Base-by-base conservation (phyloP, 352 stramenopile species). In the Globisporangium ultimum region DNA sequence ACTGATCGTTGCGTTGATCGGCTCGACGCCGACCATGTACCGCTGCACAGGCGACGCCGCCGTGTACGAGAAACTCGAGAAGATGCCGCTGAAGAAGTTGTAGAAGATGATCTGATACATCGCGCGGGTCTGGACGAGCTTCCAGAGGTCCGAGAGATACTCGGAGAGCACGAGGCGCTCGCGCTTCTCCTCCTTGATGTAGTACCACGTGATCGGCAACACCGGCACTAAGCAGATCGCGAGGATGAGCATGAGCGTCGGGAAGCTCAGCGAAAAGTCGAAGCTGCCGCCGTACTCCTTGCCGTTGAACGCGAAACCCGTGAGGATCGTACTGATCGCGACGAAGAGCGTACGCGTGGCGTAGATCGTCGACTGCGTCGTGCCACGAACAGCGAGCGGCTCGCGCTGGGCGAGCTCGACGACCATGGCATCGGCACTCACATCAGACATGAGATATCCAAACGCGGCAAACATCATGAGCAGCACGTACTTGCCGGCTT, bases 381-480 rank as follows among this genome's bases (percentile, higher is more conserved):
- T 46, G 13, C 68, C 68, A n/a, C 64, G 65, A 17, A 38, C 20
- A n/a, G 22, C 61, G 5, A 48, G 15, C 1, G 64, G 55, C 49
- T 75, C 65, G 48, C 53, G 48, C 17, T 74, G 64, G 11, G 63
- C 59, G 28, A 68, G 45, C 20, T 70, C 48, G 18, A 74, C 64
- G 10, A 64, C 48, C 46, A 73, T 56, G 28, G 66, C 70, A 64
- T 85, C 74, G 38, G 66, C 53, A 22, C 72, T 70, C 1, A 79
- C 67, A 48, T 80, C 72, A 10, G 74, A 66, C 55, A 71, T 70
- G 18, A 84, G 61, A 53, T 83, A 84, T 15, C 74, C 74, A 38
- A 80, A 36, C 12, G 73, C 69, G 20, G 80, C 34, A 36, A 36
- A 36, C 28, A 36, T 36, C 28, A 36, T 36, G 28, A 36, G 28